These are phyloP conservation scores for Pseudogymnoascus sp. DNA, from an alignment of 2,329 filamentous ascomycete species.

Conservation along the genomic window DNA sequence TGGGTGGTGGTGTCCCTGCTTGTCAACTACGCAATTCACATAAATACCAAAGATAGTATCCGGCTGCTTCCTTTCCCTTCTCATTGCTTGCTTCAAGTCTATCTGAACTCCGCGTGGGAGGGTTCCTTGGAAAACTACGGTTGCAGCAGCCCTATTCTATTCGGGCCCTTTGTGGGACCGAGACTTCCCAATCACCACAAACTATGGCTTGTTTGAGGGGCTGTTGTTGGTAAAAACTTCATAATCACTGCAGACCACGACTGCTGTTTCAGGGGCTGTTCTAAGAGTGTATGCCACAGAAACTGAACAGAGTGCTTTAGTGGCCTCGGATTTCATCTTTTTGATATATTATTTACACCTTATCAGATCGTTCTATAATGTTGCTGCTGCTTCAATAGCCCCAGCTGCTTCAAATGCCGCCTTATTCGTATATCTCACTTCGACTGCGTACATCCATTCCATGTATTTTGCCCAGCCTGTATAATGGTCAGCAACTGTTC, in stretches of 20 bases:
- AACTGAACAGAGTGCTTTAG: neutral
- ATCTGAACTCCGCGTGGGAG: neutral
- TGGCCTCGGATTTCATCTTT: neutral
- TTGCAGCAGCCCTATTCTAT: neutral
- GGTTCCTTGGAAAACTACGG: neutral
- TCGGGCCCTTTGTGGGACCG: neutral
- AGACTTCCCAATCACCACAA: neutral
- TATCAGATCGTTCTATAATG: constrained; percentile 34
- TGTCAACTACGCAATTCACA: neutral
- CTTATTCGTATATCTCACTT: constrained; percentile 60
- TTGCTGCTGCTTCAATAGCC: constrained; percentile 52
- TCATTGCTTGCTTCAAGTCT: neutral
- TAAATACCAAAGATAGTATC: neutral
- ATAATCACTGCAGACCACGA: neutral
- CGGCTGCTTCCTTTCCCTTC: neutral
- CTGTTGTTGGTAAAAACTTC: neutral
- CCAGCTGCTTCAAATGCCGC: constrained; percentile 57
- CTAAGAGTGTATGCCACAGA: neutral
- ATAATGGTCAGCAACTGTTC: constrained; percentile 14
- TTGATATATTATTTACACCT: neutral
- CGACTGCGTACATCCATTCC: constrained; percentile 86
- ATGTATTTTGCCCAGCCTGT: constrained; percentile 82
- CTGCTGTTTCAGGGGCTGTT: neutral
- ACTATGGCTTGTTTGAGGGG: neutral
- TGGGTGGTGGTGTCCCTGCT: neutral